These are phyloP conservation scores for Russula vinacea DNA, from an alignment of 768 basidiomycete species.

Conservation along the genomic window DNA sequence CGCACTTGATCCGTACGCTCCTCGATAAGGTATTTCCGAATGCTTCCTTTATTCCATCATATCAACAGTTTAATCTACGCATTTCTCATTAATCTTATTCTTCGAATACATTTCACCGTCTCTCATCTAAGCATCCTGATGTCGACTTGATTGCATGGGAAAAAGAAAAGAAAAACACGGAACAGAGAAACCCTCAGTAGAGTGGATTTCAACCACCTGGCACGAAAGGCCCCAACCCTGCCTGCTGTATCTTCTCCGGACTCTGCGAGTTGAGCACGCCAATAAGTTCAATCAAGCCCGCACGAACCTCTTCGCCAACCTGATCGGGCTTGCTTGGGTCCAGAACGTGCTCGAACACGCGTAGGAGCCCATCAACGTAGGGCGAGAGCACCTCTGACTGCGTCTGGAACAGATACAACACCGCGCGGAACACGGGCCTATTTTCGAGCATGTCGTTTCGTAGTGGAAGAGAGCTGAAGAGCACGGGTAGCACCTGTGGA, in stretches of 20 bases:
- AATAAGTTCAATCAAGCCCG: conserved; percentile 72
- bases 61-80: background rate
- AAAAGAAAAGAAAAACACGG: background rate
- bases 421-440: conserved; percentile 78
- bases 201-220: conserved; percentile 39
- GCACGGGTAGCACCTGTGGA: conserved; percentile 83
- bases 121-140: conserved; percentile 12
- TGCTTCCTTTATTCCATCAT: background rate
- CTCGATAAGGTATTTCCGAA: background rate
- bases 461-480: conserved; percentile 79
- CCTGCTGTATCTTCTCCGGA: conserved; percentile 75
- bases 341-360: conserved; percentile 77
- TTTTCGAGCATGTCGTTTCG: conserved; percentile 90
- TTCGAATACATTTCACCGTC: conserved; percentile 5
- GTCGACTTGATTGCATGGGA: background rate
- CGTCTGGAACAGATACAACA: conserved; percentile 85
- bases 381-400: conserved; percentile 66
- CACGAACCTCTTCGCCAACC: conserved; percentile 74
- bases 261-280: conserved; percentile 67
- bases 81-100: background rate
- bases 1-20: conserved; percentile 18
- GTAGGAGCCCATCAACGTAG: conserved; percentile 74
- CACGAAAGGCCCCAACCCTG: conserved; percentile 62
- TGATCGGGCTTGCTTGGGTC: conserved; percentile 73
- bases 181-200: conserved; percentile 6